Evolutionary conservation across 2,329 filamentous ascomycete genomes (phyloP), one percentile per base, ranked within the genome.

Genomic region (Blastomyces gilchristii): DNA sequence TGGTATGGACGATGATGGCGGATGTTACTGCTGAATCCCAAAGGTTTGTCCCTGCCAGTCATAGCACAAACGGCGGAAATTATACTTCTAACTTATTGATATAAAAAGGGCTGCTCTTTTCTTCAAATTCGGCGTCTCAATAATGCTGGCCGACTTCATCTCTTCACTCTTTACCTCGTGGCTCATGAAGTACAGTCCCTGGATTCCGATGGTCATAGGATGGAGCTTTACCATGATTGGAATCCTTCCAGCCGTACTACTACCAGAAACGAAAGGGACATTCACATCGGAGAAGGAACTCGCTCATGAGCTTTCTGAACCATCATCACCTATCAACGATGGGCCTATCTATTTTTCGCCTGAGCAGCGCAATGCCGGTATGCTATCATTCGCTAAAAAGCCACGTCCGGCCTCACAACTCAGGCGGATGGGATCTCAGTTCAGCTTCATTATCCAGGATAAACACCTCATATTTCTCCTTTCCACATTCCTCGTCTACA

Each of bases 1-100:
- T 81, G 31, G 75, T 78, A 62, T 74, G 79, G 68, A 81, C 79
- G 8, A 80, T 81, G 77, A 74, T 81, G 68, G 74, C 79, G 0
- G 80, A 82, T 67, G 76, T 82, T 22, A 78, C 75, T 3, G 78
- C 74, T 0, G 75, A 79, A 3, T 74, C 77, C 25, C 76, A 78
- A 68, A 74, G 79, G 74, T 71, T 43, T 41, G 66, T 61, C 16
- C 72, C 68, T 43, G 58, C 25, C 16, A 2, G 12, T 37, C 12
- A 56, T 39, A 2, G 28, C 18, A 14, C 0, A 34, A 14, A 18
- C 50, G 12, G 14, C 57, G 52, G 25, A 70, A 66, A 7, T 63
- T 58, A 31, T 58, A 25, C 62, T 2, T 9, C 39, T 34, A 18
- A 34, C 16, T 18, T 37, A 14, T 22, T 25, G 22, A 53, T 50